A percentile compares a stretch with the other conserved stretches of the same genome.
Evolutionary conservation across 257 asterid genomes (phyloP).

Genomic region (Nicotiana obtusifolia): DNA sequence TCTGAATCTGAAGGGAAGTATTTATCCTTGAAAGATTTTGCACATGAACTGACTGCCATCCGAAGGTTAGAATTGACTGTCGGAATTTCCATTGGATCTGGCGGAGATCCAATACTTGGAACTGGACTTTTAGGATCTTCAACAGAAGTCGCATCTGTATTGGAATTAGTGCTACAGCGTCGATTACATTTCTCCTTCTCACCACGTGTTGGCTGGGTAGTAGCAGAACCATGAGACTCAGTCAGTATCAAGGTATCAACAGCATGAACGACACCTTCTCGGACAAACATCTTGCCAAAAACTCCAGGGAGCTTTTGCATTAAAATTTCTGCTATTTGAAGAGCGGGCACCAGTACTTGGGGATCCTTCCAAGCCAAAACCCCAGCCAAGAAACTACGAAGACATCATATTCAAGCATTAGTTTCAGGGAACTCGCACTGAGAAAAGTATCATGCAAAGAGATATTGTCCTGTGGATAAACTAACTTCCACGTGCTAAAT

Average conservation of each 20-base stretch:
- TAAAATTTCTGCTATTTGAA: constrained; percentile 89
- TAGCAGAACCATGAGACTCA: constrained; percentile 35
- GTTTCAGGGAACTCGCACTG: background rate
- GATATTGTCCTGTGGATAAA: background rate
- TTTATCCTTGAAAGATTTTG: constrained; percentile 82
- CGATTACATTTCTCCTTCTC: constrained; percentile 75
- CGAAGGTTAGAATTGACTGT: constrained; percentile 56
- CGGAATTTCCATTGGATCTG: constrained; percentile 50
- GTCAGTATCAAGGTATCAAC: constrained; percentile 62
- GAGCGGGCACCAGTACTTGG: constrained; percentile 92
- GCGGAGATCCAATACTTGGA: constrained; percentile 45
- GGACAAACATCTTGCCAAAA: constrained; percentile 81
- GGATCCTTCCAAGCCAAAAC: constrained; percentile 99
- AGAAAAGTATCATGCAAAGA: background rate
- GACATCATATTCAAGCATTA: background rate
- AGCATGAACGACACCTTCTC: constrained; percentile 99
- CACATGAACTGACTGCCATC: constrained; percentile 64
- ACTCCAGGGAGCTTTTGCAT: constrained; percentile 95
- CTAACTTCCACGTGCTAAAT: background rate
- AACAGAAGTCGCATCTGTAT: constrained; percentile 47
- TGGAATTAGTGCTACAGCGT: constrained; percentile 53
- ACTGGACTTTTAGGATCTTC: constrained; percentile 48
- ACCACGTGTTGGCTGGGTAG: constrained; percentile 43
- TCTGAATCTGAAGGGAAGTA: constrained; percentile 70
- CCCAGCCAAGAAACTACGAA: constrained; percentile 82